Percentiles rank a stretch among this genome's conserved stretches.
These are phyloP conservation scores for Dactylorhiza incarnata DNA, from an alignment of 106 monocot genomes.

Conservation along the genomic window DNA sequence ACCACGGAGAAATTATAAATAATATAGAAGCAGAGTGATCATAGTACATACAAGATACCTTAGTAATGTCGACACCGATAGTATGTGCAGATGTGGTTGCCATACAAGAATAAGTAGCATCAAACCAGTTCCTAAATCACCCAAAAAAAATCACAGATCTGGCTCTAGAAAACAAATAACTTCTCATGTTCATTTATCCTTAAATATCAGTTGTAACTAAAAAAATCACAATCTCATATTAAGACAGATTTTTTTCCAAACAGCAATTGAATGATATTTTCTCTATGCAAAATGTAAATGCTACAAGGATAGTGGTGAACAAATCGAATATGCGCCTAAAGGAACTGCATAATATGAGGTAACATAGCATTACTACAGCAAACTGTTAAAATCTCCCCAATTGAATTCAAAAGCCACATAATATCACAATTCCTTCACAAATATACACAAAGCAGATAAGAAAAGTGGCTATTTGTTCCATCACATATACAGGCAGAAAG, in stretches of 20 bases:
- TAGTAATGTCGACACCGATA: slow-evolving; percentile 49
- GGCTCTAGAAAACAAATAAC: neutral
- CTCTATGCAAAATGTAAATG: slow-evolving; percentile 1
- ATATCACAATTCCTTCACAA: neutral
- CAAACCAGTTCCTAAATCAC: slow-evolving; percentile 59
- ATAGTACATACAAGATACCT: slow-evolving; percentile 35
- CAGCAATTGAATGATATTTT: neutral
- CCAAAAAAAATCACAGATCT: neutral
- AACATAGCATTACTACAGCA: neutral
- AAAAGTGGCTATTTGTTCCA: neutral
- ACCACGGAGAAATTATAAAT: neutral
- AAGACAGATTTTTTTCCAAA: neutral
- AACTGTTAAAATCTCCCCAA: neutral
- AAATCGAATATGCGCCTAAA: neutral
- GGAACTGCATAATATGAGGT: neutral
- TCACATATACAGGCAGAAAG: neutral
- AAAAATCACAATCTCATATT: neutral
- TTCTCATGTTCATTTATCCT: neutral
- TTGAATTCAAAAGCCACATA: neutral
- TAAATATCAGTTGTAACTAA: neutral
- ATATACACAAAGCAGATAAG: neutral
- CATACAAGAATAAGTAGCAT: slow-evolving; percentile 76
- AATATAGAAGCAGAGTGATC: neutral
- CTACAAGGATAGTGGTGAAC: neutral
- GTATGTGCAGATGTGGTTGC: slow-evolving; percentile 55